Evolutionary conservation across 352 stramenopile species (phyloP), one percentile per base, ranked within the genome.

Genomic region (Phytophthora crassamura): DNA sequence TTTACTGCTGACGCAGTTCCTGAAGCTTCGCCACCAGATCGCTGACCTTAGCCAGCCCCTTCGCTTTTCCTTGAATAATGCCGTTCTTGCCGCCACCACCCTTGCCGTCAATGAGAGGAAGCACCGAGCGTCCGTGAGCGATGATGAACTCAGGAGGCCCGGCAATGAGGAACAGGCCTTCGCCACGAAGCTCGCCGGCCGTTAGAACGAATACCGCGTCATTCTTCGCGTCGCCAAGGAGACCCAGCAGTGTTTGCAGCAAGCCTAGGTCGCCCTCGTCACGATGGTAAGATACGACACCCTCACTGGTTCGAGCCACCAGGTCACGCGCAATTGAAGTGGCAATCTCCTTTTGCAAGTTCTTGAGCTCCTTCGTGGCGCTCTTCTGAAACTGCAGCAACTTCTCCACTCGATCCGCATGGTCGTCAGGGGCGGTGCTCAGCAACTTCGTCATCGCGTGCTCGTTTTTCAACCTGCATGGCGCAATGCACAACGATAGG

Each of bases 1-100:
- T n/a, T 69, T 63, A 67, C 35, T 70, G 52, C n/a, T 80, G 45
- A 1, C 73, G 71, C 2, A 89, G 55, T 41, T 80, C 54, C 32
- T 78, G 34, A 9, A 94, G 69, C 56, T 86, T 78, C 7, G 59
- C 73, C 5, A 78, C 57, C 6, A 91, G 56, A n/a, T 59, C 52
- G 30, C 74, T 57, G 4, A 90, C 38, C n/a, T 89, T 86, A 20
- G 58, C 48, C 34, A 94, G 50, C 1, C 58, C 62, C 59, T 90
- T 88, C 9, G 82, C 85, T 67, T 94, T 94, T 30, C 88, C 88
- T 63, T 96, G 88, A 36, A 94, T 78, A 16, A 92, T 60, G 7
- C 84, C 79, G 52, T 85, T 86, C 63, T 91, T 93, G 43, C 84
- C 84, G 33, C 84, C 82, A 7, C 87, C 87, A 28, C 87, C 85